Conservation (phyloP, 2,329 filamentous ascomycete species). For the Aspergillus sp. region DNA sequence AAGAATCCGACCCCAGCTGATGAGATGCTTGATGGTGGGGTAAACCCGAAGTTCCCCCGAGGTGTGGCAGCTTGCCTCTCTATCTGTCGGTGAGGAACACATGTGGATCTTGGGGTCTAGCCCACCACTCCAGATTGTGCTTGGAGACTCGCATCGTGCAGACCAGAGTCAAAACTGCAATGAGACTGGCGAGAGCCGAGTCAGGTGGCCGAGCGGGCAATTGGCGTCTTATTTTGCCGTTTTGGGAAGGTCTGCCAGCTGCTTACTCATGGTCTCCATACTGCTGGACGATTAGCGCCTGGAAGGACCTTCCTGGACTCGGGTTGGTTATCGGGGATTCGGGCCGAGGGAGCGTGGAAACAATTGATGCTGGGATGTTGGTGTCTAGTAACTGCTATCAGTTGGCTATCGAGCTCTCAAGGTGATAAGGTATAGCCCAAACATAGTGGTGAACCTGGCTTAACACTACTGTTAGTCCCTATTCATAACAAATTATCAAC, state of each 20-base stretch:
- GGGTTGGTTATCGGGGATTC: background rate
- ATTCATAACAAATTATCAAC: no score
- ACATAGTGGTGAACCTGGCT: no score
- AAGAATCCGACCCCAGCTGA: background rate
- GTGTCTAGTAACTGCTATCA: no score
- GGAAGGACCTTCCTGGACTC: background rate
- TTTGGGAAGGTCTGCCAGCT: background rate
- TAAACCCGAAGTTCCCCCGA: constrained; percentile 3
- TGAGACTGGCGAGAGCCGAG: background rate
- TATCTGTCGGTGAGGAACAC: constrained; percentile 4
- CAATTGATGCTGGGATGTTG: background rate
- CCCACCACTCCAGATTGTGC: background rate
- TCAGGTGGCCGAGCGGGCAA: background rate
- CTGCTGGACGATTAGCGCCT: background rate
- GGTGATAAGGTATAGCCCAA: no score
- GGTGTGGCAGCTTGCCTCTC: background rate
- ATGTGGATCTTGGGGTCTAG: background rate
- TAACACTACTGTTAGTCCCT: no score
- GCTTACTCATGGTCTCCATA: background rate
- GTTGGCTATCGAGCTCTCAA: no score
- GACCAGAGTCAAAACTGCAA: background rate
- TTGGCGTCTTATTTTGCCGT: background rate
- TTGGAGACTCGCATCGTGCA: background rate
- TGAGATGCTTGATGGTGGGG: background rate
- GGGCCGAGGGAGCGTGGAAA: background rate